These are phyloP conservation scores for Colletotrichum plurivorum DNA, from an alignment of 2,329 filamentous ascomycete genomes.

Conservation along the genomic window DNA sequence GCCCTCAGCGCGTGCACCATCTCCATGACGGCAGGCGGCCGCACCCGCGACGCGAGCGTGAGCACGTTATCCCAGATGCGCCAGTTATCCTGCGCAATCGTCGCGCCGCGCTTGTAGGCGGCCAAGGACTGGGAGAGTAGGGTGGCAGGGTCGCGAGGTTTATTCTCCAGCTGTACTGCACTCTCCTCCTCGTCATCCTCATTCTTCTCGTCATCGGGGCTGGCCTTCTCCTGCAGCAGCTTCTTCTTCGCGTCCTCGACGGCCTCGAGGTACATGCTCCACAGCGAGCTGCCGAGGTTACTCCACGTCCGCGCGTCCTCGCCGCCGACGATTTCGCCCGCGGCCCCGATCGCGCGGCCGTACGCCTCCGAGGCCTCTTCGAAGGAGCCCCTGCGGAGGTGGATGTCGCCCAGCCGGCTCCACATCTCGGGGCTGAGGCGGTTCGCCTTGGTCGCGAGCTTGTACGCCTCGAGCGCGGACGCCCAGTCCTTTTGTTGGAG, in stretches of 20 bases:
- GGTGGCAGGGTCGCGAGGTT: constrained; percentile 65
- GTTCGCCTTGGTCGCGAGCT: constrained; percentile 82
- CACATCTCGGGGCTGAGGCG: constrained; percentile 86
- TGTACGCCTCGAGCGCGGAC: constrained; percentile 83
- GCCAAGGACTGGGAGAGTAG: constrained; percentile 82
- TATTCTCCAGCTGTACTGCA: constrained; percentile 12
- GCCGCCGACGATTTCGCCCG: constrained; percentile 77
- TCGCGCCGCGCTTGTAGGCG: constrained; percentile 89
- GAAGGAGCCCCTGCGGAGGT: constrained; percentile 83
- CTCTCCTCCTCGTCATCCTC: constrained; percentile 42
- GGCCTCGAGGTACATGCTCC: constrained; percentile 75
- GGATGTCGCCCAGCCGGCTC: constrained; percentile 92
- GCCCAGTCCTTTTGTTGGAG: constrained; percentile 75
- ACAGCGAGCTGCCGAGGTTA: constrained; percentile 89
- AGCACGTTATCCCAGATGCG: constrained; percentile 98
- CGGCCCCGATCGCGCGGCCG: constrained; percentile 80
- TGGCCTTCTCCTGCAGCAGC: constrained; percentile 40
- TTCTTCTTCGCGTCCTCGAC: constrained; percentile 53
- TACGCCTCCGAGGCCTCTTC: constrained; percentile 87
- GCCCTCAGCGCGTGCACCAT: constrained; percentile 81
- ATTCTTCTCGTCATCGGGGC: constrained; percentile 43
- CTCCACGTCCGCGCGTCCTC: constrained; percentile 94
- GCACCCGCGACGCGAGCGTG: constrained; percentile 84
- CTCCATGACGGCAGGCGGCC: constrained; percentile 81
- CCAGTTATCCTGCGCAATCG: constrained; percentile 87